Base-by-base conservation (phyloP, 768 basidiomycete species). In the Tylopilus sp. region DNA sequence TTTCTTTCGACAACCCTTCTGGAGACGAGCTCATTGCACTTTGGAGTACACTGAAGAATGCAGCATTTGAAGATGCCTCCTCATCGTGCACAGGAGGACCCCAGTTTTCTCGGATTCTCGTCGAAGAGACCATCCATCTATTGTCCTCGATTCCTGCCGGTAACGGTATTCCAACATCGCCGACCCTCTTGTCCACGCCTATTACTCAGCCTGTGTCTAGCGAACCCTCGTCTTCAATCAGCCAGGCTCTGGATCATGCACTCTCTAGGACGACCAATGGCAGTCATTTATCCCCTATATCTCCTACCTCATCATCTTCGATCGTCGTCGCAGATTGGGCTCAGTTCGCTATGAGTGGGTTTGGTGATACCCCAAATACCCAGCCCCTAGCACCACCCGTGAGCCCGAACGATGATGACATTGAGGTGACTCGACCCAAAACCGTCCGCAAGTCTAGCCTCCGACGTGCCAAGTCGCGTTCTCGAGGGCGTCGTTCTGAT, bases 341-440 rank as follows among this genome's bases (percentile, higher is more conserved):
- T 6, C 79, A 83, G 35, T 90, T 91, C 66, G 82, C 86, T 0
- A 68, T 77, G 1, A 70, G 79, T 1, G 88, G 88, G 3, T 91
- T 86, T 65, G 75, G 74, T 28, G 68, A 69, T 1, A 72, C 77
- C 38, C 57, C 71, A 1, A 11, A 46, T 2, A 47, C 61, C 5
- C 69, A 57, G 17, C 67, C 72, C 6, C 75, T 91, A 4, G 79
- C 80, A 11, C 68, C 83, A 1, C 73, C 87, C 10, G 67, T 81
- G 31, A 81, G 85, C 47, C 77, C 71, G 44, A 85, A 87, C 42
- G 82, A 86, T 39, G 82, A 86, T 39, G 86, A 88, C 51, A 52
- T 82, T 23, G 88, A 87, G 60, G 68, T 76, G 5, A 81, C 80
- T 2, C 55, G 61, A 4, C 80, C 81, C 0, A 56, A 42, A 0